Evolutionary conservation across 345 rosid genomes (phyloP).

Genomic region (Linum usitatissimum): DNA sequence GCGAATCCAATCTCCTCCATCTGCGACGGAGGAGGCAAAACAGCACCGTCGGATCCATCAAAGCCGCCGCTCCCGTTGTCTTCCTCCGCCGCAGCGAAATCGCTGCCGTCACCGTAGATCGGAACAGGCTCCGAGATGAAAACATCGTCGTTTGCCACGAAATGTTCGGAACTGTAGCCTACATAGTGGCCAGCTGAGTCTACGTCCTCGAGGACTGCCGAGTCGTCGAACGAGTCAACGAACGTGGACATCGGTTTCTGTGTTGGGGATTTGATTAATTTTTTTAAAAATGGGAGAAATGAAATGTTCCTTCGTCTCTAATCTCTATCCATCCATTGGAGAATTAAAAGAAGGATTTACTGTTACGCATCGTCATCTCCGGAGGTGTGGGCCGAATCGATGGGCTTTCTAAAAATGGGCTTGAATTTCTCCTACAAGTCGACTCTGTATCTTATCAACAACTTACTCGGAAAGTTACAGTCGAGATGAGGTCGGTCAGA

Average conservation of each 20-base stretch:
- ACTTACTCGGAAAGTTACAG: too few species aligned
- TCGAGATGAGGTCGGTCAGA: too few species aligned
- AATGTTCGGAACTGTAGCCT: constrained; percentile 20
- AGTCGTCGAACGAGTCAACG: constrained; percentile 33
- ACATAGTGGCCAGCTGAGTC: constrained; percentile 19
- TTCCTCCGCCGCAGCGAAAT: constrained; percentile 13
- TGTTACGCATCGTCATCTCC: too few species aligned
- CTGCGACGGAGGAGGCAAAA: constrained; percentile 44
- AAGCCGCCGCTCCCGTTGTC: constrained; percentile 27
- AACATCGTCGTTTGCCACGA: constrained; percentile 21
- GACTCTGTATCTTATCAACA: too few species aligned
- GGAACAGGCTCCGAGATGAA: constrained; percentile 26
- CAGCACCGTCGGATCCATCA: constrained; percentile 41
- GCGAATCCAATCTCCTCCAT: constrained; percentile 57
- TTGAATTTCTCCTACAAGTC: too few species aligned
- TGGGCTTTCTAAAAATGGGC: too few species aligned
- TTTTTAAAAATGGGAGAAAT: constrained; percentile 11
- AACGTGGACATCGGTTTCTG: constrained; percentile 29
- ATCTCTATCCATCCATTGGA: too few species aligned
- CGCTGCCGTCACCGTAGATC: constrained; percentile 14
- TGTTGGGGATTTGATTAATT: not conserved
- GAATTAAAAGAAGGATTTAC: too few species aligned
- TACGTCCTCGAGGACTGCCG: constrained; percentile 13
- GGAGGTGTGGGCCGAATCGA: too few species aligned
- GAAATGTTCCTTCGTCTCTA: too few species aligned